Base-by-base conservation (phyloP, 2,329 filamentous ascomycete genomes). In the Diaporthe citri region DNA sequence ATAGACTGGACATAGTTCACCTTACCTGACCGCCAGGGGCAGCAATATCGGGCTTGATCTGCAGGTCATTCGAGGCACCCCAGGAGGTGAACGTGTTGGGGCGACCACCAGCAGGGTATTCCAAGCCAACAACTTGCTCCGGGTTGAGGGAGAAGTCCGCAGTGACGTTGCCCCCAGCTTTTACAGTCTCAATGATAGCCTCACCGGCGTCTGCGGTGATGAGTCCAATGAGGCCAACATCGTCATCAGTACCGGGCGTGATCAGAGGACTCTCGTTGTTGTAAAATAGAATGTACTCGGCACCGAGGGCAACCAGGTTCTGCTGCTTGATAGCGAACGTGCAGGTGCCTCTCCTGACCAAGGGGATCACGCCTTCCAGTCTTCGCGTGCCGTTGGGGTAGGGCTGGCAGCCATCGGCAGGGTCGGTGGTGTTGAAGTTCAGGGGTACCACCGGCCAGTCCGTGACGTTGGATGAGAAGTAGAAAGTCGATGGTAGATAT, bases 61-160 rank as follows among this genome's bases (percentile, higher is more conserved):
- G 80, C 13, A 87, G 80, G 71, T 87, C 85, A 77, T 85, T 85
- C 6, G 81, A 84, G 6, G 84, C 83, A 7, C 86, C 86, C 84
- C 86, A 87, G 56, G 82, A 83, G 25, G 83, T 86, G 74, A 81
- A 87, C 4, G 79, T 80, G 71, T 81, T 83, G 28, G 86, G 79
- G 25, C 82, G 83, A 2, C 85, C 85, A 22, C 82, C 85, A 20
- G 76, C 74, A 22, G 76, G 57, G 17, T 72, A 60, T 2, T 57
- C 41, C 41, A 72, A 20, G 17, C 71, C 71, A 3, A 72, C 71
- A 3, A 60, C 39, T 17, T 22, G 28, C 46, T 72, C 71, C 1
- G 71, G 71, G 13, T 66, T 79, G 6, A 57, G 55, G 60, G 34
- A 77, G 15, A 80, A 80, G 72, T 80, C 77, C 25, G 79, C 82